phyloP scores from a whole-genome alignment of 116 monocot genomes.

The Dioscorea cayenensis region DNA sequence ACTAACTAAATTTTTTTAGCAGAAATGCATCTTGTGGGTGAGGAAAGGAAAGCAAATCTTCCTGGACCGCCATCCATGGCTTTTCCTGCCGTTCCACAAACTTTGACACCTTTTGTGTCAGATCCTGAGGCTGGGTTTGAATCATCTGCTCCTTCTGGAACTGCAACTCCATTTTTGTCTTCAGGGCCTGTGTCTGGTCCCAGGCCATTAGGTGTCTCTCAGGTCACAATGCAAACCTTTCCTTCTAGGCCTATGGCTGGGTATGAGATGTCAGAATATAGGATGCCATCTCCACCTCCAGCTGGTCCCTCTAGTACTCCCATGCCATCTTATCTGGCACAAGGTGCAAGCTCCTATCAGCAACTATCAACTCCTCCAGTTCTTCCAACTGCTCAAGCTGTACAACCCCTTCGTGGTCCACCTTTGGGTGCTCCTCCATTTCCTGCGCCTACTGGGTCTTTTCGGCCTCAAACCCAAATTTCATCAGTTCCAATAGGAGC shows the following conservation, averaged over 20 bases:
- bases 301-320: constrained; percentile 35
- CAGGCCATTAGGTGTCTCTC: constrained; percentile 18
- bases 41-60: constrained; percentile 16
- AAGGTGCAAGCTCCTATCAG: neutral
- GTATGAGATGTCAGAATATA: constrained; percentile 15
- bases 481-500: constrained; percentile 35
- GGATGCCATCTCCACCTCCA: constrained; percentile 14
- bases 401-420: constrained; percentile 7
- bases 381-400: constrained; percentile 4
- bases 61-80: constrained; percentile 22
- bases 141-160: constrained; percentile 21
- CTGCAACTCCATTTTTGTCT: constrained; percentile 13
- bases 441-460: constrained; percentile 7
- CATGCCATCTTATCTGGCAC: constrained; percentile 13
- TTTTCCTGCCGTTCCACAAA: constrained; percentile 20
- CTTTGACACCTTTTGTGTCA: constrained; percentile 18
- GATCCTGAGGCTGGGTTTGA: constrained; percentile 21
- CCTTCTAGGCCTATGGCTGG: constrained; percentile 21
- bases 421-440: constrained; percentile 6
- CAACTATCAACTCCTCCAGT: neutral
- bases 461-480: constrained; percentile 17
- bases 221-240: constrained; percentile 15
- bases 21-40: constrained; percentile 22
- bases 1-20: neutral
- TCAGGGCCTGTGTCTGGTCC: constrained; percentile 19